Conservation (phyloP, 1,139 yeast genomes). For the Barnettozyma hawaiiensis region DNA sequence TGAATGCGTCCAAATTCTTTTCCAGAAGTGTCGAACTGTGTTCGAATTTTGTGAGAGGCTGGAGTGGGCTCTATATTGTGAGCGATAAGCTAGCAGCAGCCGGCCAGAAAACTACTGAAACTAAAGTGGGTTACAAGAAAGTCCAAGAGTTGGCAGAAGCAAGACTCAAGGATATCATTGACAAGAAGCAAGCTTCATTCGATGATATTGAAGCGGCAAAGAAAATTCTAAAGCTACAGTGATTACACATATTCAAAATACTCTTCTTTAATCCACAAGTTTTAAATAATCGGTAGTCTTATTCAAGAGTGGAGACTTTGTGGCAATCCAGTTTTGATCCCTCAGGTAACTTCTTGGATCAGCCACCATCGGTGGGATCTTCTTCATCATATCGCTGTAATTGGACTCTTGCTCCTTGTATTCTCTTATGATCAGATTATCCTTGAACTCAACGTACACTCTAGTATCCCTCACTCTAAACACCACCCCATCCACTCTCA, state of each 20-base stretch:
- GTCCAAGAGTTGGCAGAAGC: slow-evolving; percentile 31
- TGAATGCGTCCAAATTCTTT: slow-evolving; percentile 42
- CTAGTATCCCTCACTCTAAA: slow-evolving; percentile 83
- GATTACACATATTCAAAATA: neutral
- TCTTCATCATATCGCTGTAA: slow-evolving; percentile 50
- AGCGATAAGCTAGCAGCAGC: slow-evolving; percentile 29
- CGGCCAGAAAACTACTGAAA: slow-evolving; percentile 20
- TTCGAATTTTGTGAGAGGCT: slow-evolving; percentile 60
- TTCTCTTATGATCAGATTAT: slow-evolving; percentile 64
- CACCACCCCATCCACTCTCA: slow-evolving; percentile 85
- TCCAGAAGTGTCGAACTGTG: slow-evolving; percentile 72
- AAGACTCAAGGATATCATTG: slow-evolving; percentile 33
- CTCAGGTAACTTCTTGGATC: slow-evolving; percentile 77
- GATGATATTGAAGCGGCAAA: slow-evolving; percentile 32
- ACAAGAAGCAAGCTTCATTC: slow-evolving; percentile 28
- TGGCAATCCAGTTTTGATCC: slow-evolving; percentile 78
- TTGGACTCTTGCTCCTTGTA: slow-evolving; percentile 67
- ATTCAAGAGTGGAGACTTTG: slow-evolving; percentile 44
- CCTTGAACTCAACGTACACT: slow-evolving; percentile 70
- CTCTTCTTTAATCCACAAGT: slow-evolving; percentile 13
- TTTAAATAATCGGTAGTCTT: slow-evolving; percentile 28
- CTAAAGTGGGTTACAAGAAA: slow-evolving; percentile 23
- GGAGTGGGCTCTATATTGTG: slow-evolving; percentile 63
- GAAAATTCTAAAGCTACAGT: slow-evolving; percentile 11
- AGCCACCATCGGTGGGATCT: slow-evolving; percentile 38